Conservation (phyloP, 805 yeast species). For the Ogataea thermomethanolica region DNA sequence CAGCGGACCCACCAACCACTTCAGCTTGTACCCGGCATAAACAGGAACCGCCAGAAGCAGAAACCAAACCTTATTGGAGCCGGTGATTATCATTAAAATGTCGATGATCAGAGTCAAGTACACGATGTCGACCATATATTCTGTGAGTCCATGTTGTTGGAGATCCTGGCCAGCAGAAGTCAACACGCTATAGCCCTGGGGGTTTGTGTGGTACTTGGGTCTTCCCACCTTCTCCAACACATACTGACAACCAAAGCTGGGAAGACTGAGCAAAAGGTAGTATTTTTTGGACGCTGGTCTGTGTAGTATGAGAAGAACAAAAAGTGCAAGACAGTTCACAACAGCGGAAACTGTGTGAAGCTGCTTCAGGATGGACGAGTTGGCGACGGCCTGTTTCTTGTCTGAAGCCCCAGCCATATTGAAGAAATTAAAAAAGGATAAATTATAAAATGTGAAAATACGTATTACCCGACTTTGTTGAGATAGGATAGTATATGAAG, state of each 20-base stretch:
- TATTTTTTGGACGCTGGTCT: conserved; percentile 47
- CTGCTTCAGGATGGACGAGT: conserved; percentile 29
- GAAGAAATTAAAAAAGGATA: neutral
- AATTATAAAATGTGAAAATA: neutral
- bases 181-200: conserved; percentile 40
- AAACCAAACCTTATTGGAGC: conserved; percentile 60
- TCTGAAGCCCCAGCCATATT: conserved; percentile 39
- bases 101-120: conserved; percentile 62
- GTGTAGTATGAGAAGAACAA: conserved; percentile 35
- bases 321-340: conserved; percentile 40
- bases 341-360: conserved; percentile 34
- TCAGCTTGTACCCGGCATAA: conserved; percentile 46
- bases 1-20: conserved; percentile 34
- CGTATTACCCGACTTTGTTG: conserved; percentile 9
- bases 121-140: conserved; percentile 67
- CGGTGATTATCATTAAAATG: conserved; percentile 49
- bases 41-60: conserved; percentile 49
- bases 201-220: conserved; percentile 42
- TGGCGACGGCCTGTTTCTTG: conserved; percentile 35
- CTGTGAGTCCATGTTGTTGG: conserved; percentile 60
- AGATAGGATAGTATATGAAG: conserved; percentile 4
- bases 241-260: conserved; percentile 44
- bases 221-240: conserved; percentile 58
- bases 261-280: conserved; percentile 40
- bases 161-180: conserved; percentile 59